Evolutionary conservation across 177 flowering plant genomes (phyloP), one percentile per base, ranked within the genome.

Genomic region (Telopea speciosissima): DNA sequence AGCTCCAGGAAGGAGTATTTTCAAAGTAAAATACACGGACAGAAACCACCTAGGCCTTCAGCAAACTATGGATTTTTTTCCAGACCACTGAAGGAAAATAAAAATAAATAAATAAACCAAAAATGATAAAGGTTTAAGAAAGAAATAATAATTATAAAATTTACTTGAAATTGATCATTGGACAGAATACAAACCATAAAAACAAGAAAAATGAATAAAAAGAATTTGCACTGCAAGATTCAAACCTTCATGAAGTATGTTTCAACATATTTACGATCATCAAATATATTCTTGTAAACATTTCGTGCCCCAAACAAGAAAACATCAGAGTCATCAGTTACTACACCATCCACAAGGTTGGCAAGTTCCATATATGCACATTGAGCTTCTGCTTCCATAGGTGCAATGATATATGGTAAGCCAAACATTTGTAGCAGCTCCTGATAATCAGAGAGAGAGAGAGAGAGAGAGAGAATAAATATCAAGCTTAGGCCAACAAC

Each of bases 301-400:
- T 85, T 91, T 69, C 83, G 88, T 24, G 97, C 96, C 65, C 99
- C 99, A 84, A 95, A 95, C 78, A 95, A 74, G 81, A 95, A 90
- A 16, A 85, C 99, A 79, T 95, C 99, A 28, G 99, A 92, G 81
- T 95, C 99, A 83, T 95, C 99, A 63, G 99, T 92, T 42, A 95
- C 96, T 74, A 95, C 96, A 72, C 97, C 99, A 86, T 95, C 99
- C 66, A 95, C 97, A 79, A 89, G 88, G 67, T 87, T 84, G 31
- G 82, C 82, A 59, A 82, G 80, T 80, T 95, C 99, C 97, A 95
- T 79, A 72, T 77, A 87, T 66, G 99, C 99, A 75, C 99, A 95
- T 63, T 95, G 99, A 68, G 97, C 97, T 89, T 95, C 99, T 70
- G 99, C 99, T 81, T 95, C 99, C 97, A 90, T 95, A 16, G 99